phyloP scores from a whole-genome alignment of 306 rosid genomes.

The Senna tora region DNA sequence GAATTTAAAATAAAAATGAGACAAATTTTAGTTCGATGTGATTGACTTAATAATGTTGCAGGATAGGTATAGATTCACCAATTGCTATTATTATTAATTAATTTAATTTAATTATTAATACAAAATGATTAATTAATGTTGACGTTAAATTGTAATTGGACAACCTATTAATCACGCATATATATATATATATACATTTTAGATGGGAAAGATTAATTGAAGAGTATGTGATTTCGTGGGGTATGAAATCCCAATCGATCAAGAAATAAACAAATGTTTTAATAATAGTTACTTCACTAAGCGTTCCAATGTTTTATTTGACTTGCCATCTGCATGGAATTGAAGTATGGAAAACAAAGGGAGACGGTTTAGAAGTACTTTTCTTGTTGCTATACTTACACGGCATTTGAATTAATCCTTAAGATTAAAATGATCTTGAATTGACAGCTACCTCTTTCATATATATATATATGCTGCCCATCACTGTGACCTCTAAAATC shows the following conservation, averaged over 20 bases:
- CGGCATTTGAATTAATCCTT: slow-evolving; percentile 46
- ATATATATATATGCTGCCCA: neutral
- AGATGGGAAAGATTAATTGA: slow-evolving; percentile 28
- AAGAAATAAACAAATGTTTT: slow-evolving; percentile 47
- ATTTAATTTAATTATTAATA: too few relatives aligned
- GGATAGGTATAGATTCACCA: slow-evolving; percentile 39
- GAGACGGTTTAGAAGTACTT: slow-evolving; percentile 51
- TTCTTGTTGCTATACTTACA: slow-evolving; percentile 50
- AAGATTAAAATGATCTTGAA: slow-evolving; percentile 17
- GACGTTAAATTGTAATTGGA: slow-evolving; percentile 37
- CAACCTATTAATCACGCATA: slow-evolving; percentile 26
- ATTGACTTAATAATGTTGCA: slow-evolving; percentile 1
- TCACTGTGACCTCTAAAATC: neutral
- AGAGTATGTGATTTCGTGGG: slow-evolving; percentile 56
- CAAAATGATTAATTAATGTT: too few relatives aligned
- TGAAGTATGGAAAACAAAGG: slow-evolving; percentile 37
- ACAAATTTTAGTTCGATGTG: neutral
- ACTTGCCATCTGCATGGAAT: slow-evolving; percentile 55
- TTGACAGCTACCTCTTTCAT: slow-evolving; percentile 14
- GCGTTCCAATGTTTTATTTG: slow-evolving; percentile 37
- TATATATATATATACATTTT: too few relatives aligned
- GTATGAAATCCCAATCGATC: slow-evolving; percentile 57
- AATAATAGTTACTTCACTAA: slow-evolving; percentile 1
- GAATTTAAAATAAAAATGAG: neutral
- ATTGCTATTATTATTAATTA: slow-evolving; percentile 33